Conservation (phyloP, 805 yeast genomes). For the Cyberlindnera saturnus region DNA sequence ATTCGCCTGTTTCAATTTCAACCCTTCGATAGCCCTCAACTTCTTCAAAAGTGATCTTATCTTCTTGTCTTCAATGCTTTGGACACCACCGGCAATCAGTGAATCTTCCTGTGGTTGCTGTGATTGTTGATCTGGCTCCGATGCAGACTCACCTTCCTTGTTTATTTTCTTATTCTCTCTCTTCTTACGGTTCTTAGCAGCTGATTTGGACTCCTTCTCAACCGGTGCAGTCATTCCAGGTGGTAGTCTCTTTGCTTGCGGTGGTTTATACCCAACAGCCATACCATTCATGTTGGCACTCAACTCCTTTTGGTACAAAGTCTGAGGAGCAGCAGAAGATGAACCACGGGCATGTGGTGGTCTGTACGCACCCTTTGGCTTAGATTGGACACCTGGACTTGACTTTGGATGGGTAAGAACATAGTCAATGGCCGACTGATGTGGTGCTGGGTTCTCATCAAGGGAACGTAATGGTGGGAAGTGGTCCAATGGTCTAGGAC, state of each 20-base stretch:
- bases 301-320: slow-evolving; percentile 55
- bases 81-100: slow-evolving; percentile 53
- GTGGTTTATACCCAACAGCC: slow-evolving; percentile 20
- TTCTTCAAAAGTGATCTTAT: slow-evolving; percentile 86
- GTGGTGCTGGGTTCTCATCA: slow-evolving; percentile 58
- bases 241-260: slow-evolving; percentile 35
- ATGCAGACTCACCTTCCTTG: slow-evolving; percentile 8
- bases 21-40: slow-evolving; percentile 88
- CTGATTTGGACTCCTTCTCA: slow-evolving; percentile 49
- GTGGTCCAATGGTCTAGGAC: slow-evolving; percentile 40
- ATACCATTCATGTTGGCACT: slow-evolving; percentile 20
- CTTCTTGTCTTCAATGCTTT: slow-evolving; percentile 84
- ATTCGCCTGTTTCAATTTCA: slow-evolving; percentile 75
- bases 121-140: slow-evolving; percentile 14
- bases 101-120: slow-evolving; percentile 4
- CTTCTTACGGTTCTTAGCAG: slow-evolving; percentile 72
- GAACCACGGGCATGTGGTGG: slow-evolving; percentile 87
- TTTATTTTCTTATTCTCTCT: slow-evolving; percentile 52
- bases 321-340: slow-evolving; percentile 30
- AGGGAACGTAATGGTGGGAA: slow-evolving; percentile 33
- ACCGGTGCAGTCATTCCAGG: slow-evolving; percentile 53
- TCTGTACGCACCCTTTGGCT: slow-evolving; percentile 85
- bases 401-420: slow-evolving; percentile 31
- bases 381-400: slow-evolving; percentile 31
- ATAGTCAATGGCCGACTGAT: slow-evolving; percentile 61